Evolutionary conservation across 257 asterid species (phyloP).

Genomic region (Ophiorrhiza pumila): DNA sequence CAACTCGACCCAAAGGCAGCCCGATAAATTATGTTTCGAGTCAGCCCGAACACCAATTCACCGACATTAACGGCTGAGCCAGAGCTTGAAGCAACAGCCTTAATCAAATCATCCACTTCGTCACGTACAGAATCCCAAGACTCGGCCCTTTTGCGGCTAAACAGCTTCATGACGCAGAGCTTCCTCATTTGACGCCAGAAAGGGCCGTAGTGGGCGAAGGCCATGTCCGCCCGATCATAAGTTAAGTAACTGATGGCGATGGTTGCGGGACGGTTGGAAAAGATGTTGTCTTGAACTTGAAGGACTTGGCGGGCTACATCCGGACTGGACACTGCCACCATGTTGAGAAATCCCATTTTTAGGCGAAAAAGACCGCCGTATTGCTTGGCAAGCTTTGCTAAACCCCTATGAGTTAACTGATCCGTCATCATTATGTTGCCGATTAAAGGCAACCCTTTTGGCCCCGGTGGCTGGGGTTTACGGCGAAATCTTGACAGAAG

Average conservation of each 20-base stretch:
- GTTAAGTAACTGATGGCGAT: constrained; percentile 69
- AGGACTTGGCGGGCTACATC: constrained; percentile 73
- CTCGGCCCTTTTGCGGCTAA: constrained; percentile 84
- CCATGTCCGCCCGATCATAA: constrained; percentile 91
- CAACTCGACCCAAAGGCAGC: constrained; percentile 87
- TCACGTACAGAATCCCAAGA: constrained; percentile 93
- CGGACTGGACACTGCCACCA: constrained; percentile 72
- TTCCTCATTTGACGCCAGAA: constrained; percentile 97
- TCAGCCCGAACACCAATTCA: constrained; percentile 73
- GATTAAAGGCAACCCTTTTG: constrained; percentile 70
- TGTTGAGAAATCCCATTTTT: constrained; percentile 60
- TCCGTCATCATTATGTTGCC: constrained; percentile 71
- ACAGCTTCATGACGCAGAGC: constrained; percentile 79
- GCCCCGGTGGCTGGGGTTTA: constrained; percentile 79
- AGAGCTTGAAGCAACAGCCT: constrained; percentile 28
- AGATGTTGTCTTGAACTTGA: constrained; percentile 76
- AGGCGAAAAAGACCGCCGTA: constrained; percentile 85
- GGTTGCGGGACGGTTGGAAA: constrained; percentile 85
- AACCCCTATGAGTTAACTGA: constrained; percentile 72
- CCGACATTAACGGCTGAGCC: constrained; percentile 62
- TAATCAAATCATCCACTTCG: constrained; percentile 59
- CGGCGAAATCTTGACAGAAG: constrained; percentile 33
- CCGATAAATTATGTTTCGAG: constrained; percentile 60
- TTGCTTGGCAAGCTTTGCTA: constrained; percentile 53
- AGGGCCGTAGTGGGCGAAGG: constrained; percentile 89